Conservation (phyloP, 1,284 basidiomycete genomes). For the Moesziomyces antarcticus region DNA sequence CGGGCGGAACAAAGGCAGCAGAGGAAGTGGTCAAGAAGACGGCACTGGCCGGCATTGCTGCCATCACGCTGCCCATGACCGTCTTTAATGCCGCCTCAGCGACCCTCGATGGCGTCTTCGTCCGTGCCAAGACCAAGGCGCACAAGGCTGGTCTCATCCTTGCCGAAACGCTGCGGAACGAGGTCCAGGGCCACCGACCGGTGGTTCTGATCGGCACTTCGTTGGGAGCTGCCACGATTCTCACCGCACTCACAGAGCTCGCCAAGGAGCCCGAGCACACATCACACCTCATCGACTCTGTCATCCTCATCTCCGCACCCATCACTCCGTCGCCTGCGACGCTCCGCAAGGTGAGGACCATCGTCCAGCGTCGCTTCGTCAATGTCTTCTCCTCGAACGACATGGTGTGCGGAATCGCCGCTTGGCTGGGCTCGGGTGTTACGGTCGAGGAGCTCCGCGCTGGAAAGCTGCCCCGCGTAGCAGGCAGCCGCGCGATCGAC, state of each 20-base stretch:
- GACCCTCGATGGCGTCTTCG: slow-evolving; percentile 68
- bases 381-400: slow-evolving; percentile 71
- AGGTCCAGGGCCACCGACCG: slow-evolving; percentile 73
- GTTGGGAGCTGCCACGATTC: slow-evolving; percentile 72
- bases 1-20: slow-evolving; percentile 52
- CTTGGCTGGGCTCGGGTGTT: slow-evolving; percentile 68
- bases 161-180: slow-evolving; percentile 72
- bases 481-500: slow-evolving; percentile 47
- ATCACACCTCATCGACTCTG: slow-evolving; percentile 71
- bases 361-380: slow-evolving; percentile 71
- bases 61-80: slow-evolving; percentile 71
- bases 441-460: slow-evolving; percentile 70
- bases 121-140: slow-evolving; percentile 61
- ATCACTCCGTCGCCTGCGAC: slow-evolving; percentile 69
- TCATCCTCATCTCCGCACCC: slow-evolving; percentile 69
- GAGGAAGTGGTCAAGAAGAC: slow-evolving; percentile 72
- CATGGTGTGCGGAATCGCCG: slow-evolving; percentile 71
- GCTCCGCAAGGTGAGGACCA: slow-evolving; percentile 70
- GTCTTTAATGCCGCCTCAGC: slow-evolving; percentile 66
- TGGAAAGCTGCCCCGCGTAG: slow-evolving; percentile 57
- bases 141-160: slow-evolving; percentile 71
- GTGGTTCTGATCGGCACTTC: slow-evolving; percentile 72
- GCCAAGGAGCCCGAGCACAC: slow-evolving; percentile 49
- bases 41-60: slow-evolving; percentile 72
- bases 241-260: slow-evolving; percentile 71